phyloP scores from a whole-genome alignment of 1,284 basidiomycete species.

The Erythrobasidium hasegawianum region DNA sequence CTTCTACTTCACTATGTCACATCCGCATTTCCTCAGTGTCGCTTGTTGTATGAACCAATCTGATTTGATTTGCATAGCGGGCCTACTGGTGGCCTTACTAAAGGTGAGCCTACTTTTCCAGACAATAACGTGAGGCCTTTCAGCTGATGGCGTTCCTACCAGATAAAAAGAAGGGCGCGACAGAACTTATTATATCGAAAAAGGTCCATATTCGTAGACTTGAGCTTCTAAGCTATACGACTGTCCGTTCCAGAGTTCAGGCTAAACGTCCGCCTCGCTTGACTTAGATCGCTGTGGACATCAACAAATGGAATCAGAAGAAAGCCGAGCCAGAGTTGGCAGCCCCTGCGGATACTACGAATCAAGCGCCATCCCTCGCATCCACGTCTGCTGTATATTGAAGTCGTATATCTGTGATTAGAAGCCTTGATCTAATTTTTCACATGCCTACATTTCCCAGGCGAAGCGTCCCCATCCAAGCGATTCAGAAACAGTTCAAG shows the following conservation, averaged over 20 bases:
- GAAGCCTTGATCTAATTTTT: not conserved
- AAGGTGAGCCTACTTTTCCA: conserved; percentile 9
- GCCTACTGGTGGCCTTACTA: conserved; percentile 2
- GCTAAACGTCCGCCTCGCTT: conserved; percentile 2
- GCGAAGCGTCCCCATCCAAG: no score
- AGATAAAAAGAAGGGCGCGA: conserved; percentile 61
- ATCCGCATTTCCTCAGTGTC: not conserved
- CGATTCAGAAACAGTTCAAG: no score
- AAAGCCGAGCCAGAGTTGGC: conserved; percentile 26
- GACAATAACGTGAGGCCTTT: not conserved
- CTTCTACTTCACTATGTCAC: not conserved
- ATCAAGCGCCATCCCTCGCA: not conserved
- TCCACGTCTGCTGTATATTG: not conserved
- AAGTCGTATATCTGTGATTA: not conserved
- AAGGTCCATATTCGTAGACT: conserved; percentile 60
- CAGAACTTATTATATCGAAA: conserved; percentile 77
- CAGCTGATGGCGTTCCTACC: not conserved
- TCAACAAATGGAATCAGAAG: conserved; percentile 77
- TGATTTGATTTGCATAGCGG: conserved; percentile 19
- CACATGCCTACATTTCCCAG: not conserved
- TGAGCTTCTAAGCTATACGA: not conserved
- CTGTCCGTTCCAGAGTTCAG: not conserved
- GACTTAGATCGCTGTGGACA: conserved; percentile 72
- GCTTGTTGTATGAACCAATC: not conserved
- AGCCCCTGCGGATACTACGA: not conserved